Evolutionary conservation across 148 eudicot species (phyloP).

Genomic region (Polygonum maritimum): DNA sequence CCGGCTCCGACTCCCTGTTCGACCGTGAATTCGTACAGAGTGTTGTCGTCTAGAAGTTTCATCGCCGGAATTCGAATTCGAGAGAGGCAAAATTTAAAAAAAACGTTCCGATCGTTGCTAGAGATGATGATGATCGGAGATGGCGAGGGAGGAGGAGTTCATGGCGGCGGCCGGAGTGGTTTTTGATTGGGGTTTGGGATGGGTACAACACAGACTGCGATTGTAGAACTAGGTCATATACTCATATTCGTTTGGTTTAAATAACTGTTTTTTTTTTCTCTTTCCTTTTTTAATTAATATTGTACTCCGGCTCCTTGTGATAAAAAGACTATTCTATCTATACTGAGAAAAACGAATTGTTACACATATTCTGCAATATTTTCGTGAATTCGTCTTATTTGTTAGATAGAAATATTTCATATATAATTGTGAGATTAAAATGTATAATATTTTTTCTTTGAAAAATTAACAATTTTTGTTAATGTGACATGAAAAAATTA

Average conservation of each 20-base stretch:
- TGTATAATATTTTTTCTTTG: no score
- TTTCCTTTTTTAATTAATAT: neutral
- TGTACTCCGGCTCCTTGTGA: no score
- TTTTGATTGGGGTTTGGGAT: neutral
- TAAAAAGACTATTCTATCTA: no score
- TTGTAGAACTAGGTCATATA: neutral
- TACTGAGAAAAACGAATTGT: no score
- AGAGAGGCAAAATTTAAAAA: no score
- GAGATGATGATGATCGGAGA: neutral
- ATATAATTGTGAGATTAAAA: no score
- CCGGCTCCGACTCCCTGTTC: neutral
- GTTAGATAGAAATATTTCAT: no score
- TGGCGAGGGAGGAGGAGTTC: neutral
- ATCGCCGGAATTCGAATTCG: neutral
- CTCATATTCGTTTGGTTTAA: neutral
- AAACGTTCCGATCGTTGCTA: neutral
- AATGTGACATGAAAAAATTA: no score
- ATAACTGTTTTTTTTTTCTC: neutral
- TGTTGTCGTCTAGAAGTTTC: constrained; percentile 15
- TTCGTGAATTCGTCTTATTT: no score
- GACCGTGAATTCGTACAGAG: constrained; percentile 20
- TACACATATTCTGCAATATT: no score
- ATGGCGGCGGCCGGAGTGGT: constrained; percentile 5
- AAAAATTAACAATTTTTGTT: no score
- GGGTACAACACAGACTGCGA: neutral